Evolutionary conservation across 2,329 filamentous ascomycete species (phyloP).

Genomic region (Gaeumannomyces tritici): DNA sequence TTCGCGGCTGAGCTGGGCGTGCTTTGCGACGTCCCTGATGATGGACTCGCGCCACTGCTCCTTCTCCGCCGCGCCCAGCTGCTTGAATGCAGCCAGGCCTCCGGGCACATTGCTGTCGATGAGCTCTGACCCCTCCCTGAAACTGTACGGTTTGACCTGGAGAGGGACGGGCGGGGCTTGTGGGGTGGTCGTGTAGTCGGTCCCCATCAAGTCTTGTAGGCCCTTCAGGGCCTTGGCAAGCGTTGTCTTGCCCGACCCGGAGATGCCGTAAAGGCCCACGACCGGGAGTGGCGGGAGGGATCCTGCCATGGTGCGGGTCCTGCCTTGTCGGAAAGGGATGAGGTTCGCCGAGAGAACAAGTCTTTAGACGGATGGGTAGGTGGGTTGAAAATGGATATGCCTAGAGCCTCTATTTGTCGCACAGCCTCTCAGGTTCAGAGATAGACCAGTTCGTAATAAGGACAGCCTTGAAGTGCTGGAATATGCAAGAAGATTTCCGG

Average conservation of each 20-base stretch:
- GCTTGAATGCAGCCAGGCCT: conserved; percentile 37
- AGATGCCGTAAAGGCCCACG: conserved; percentile 3
- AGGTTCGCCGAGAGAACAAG: not conserved
- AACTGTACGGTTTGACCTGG: conserved; percentile 26
- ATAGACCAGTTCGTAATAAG: no score
- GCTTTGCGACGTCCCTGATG: conserved; percentile 29
- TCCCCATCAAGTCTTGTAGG: no score
- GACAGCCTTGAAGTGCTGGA: no score
- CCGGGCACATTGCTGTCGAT: conserved; percentile 32
- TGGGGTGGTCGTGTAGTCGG: not conserved
- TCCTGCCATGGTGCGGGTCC: not conserved
- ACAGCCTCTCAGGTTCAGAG: no score
- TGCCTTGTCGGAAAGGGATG: not conserved
- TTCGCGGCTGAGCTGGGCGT: conserved; percentile 13
- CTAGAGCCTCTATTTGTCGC: not conserved
- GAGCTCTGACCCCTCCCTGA: conserved; percentile 42
- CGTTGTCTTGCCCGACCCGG: conserved; percentile 26
- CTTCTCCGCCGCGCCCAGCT: conserved; percentile 25
- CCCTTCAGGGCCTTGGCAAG: conserved; percentile 29
- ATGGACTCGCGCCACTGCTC: conserved; percentile 28
- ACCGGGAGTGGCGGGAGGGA: not conserved
- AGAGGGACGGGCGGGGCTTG: not conserved
- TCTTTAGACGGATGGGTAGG: not conserved
- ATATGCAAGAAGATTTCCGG: no score
- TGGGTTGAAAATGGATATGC: not conserved